Evolutionary conservation across 805 yeast genomes (phyloP).

Genomic region (Spathaspora sp.): DNA sequence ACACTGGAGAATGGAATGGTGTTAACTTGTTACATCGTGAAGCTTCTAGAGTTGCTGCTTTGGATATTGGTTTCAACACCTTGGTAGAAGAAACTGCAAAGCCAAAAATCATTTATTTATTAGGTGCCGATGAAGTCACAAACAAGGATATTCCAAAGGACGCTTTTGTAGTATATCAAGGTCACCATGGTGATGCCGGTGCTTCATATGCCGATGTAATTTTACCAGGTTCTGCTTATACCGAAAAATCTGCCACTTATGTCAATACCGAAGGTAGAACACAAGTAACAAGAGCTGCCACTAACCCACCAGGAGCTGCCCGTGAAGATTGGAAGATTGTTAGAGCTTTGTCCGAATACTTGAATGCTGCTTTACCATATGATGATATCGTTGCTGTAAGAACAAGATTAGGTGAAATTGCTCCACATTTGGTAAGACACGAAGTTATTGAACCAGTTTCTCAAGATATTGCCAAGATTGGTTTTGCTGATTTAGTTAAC

Average conservation of each 20-base stretch:
- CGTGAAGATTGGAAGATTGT: constrained; percentile 90
- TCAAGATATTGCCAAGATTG: constrained; percentile 51
- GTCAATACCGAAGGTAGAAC: constrained; percentile 91
- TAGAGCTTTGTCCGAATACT: constrained; percentile 77
- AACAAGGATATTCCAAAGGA: constrained; percentile 72
- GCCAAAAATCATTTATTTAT: constrained; percentile 74
- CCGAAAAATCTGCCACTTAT: constrained; percentile 80
- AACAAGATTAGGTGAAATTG: constrained; percentile 66
- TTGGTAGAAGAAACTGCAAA: constrained; percentile 44
- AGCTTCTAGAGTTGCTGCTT: constrained; percentile 85
- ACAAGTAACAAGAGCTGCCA: constrained; percentile 81
- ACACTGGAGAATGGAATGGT: constrained; percentile 78
- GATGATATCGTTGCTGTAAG: constrained; percentile 69
- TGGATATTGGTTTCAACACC: constrained; percentile 74
- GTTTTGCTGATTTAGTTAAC: constrained; percentile 43
- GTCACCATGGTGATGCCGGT: constrained; percentile 89
- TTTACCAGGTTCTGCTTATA: constrained; percentile 84
- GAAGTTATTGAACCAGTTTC: constrained; percentile 72
- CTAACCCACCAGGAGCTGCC: constrained; percentile 83
- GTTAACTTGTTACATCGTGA: constrained; percentile 76
- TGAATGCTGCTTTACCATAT: constrained; percentile 69
- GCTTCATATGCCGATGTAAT: constrained; percentile 86
- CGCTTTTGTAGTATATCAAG: constrained; percentile 86
- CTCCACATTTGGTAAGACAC: constrained; percentile 76
- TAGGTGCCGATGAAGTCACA: constrained; percentile 80